Conservation (phyloP, 192 early-diverging fungal genomes). For the Geranomyces variabilis region DNA sequence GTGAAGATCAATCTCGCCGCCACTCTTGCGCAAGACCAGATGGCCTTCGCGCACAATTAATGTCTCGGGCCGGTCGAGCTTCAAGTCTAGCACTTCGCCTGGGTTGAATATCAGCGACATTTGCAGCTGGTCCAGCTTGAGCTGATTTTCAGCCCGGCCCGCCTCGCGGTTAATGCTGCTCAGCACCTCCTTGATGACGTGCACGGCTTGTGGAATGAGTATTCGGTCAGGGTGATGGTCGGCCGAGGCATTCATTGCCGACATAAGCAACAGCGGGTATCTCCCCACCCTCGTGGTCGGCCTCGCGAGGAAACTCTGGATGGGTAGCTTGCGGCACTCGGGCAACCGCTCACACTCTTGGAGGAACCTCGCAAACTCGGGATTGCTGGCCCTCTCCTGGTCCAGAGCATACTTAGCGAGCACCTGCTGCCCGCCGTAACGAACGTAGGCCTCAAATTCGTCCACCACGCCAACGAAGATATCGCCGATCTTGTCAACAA, state of each 20-base stretch:
- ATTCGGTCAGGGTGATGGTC: conserved; percentile 77
- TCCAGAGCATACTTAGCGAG: conserved; percentile 83
- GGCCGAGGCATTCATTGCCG: conserved; percentile 82
- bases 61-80: conserved; percentile 70
- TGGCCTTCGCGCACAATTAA: conserved; percentile 78
- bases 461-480: conserved; percentile 74
- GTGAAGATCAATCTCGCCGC: conserved; percentile 68
- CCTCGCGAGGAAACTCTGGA: conserved; percentile 85
- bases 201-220: conserved; percentile 72
- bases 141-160: conserved; percentile 84
- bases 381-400: conserved; percentile 72
- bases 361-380: conserved; percentile 74
- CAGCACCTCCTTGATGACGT: conserved; percentile 74
- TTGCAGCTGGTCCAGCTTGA: conserved; percentile 78
- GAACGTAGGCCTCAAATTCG: conserved; percentile 76
- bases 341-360: conserved; percentile 76
- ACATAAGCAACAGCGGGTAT: conserved; percentile 81
- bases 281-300: conserved; percentile 87
- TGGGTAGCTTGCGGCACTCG: conserved; percentile 77
- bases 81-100: conserved; percentile 51
- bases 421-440: conserved; percentile 85
- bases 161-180: conserved; percentile 82
- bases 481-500: conserved; percentile 87
- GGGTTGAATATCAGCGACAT: conserved; percentile 55
- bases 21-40: conserved; percentile 62